Evolutionary conservation across 495 filamentous ascomycete species (phyloP), one percentile per base, ranked within the genome.

Genomic region (Penicillium paradoxum): DNA sequence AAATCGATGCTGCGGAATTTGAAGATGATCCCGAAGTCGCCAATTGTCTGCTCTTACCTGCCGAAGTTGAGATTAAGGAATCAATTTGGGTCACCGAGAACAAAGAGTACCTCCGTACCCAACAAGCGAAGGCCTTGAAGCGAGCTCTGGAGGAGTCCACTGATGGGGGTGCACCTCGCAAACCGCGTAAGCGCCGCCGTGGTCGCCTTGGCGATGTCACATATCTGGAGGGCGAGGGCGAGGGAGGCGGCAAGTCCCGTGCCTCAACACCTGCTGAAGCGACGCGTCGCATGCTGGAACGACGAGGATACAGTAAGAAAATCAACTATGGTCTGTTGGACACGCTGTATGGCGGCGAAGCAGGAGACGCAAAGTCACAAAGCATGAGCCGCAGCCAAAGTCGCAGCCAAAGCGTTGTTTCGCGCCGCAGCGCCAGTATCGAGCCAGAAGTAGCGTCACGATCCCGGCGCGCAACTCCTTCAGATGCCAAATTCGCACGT

Each of bases 51-150:
- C 79, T 97, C n/a, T 73, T 75, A 0, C 76, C 81, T 6, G 74
- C 74, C 2, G 92, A 97, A 68, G 75, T 83, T 2, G 76, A 77
- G 4, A 76, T 91, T 56, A 96, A 96, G 63, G 90, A 95, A 66
- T 76, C 78, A 39, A 88, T 97, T 47, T 98, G 93, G 93, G 80
- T 90, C n/a, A 87, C 91, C 53, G 83, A 89, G 57, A 97, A 97
- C 69, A 87, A 89, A 60, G 88, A 92, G 47, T 98, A 88, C 71
- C 76, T 98, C 33, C 86, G 91, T 5, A 78, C 82, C 19, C 81
- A 91, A 66, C 89, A 96, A 65, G 81, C 84, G 42, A 92, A 90
- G 67, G 74, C 79, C 4, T 80, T 90, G 32, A 79, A 85, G 29
- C 75, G 82, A 48, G 82, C 84, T 49, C 68, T 90, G 18, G 73